Percentiles rank a stretch among this genome's conserved stretches.
Conservation (phyloP, 2,329 filamentous ascomycete genomes). For the Aureobasidium sp. region DNA sequence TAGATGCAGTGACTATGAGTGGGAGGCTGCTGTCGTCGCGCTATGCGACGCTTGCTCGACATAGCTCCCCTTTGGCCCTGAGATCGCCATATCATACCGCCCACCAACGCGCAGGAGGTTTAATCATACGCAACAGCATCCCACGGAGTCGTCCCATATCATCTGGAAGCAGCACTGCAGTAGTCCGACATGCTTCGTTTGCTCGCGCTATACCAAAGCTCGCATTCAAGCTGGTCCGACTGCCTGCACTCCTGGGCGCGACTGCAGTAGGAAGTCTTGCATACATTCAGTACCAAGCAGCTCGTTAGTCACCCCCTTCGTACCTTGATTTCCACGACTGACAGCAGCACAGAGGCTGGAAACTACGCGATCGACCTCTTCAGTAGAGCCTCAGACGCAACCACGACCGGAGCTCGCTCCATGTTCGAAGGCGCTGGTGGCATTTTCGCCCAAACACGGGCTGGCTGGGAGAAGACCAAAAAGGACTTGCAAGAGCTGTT, state of each 20-base stretch:
- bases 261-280: conserved; percentile 78
- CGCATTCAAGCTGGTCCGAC: conserved; percentile 76
- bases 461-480: conserved; percentile 77
- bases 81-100: conserved; percentile 24
- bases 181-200: conserved; percentile 60
- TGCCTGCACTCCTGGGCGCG: conserved; percentile 88
- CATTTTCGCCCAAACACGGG: conserved; percentile 68
- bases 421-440: conserved; percentile 65
- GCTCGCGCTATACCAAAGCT: conserved; percentile 70
- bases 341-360: conserved; percentile 50
- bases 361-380: conserved; percentile 71
- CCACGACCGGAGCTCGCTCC: conserved; percentile 58
- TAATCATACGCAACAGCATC: conserved; percentile 28
- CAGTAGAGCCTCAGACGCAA: conserved; percentile 61
- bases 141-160: conserved; percentile 18
- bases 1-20: conserved; percentile 43
- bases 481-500: conserved; percentile 73
- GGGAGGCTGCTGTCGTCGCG: conserved; percentile 69
- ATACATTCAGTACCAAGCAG: conserved; percentile 94
- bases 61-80: conserved; percentile 46
- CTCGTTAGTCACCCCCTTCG: conserved; percentile 20
- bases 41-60: conserved; percentile 58
- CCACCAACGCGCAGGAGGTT: conserved; percentile 26
- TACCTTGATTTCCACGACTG: background rate
- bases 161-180: conserved; percentile 35